Base-by-base conservation (phyloP, 257 asterid genomes). In the Lantana camara region DNA sequence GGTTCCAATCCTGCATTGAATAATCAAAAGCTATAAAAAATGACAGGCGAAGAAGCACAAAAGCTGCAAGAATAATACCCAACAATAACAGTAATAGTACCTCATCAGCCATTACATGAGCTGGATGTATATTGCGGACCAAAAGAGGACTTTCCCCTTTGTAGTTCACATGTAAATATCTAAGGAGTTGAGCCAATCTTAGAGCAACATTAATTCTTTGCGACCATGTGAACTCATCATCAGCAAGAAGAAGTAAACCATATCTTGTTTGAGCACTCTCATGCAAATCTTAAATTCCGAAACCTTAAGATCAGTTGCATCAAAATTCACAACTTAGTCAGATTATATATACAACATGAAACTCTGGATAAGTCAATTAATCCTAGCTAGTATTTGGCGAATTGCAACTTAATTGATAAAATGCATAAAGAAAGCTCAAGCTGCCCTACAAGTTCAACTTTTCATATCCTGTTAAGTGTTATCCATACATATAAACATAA, bases 31-130 rank as follows among this genome's bases (percentile, higher is more conserved):
- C 7, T 4, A 46, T 46, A 15, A 15, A 2, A 7, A 46, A 7
- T 7, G 8, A 3, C 7, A 16, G 6, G 12, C 23, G 1, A 16
- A 2, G 6, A 46, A 46, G 13, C 24, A 15, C 15, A 46, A 0
- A 16, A 46, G 23, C 8, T 5, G 1, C 1, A 46, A 4, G 13
- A 45, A 15, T 4, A 3, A 16, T 1, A 17, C 13, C 14, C 1
- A 15, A 7, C 17, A 16, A 9, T 15, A 15, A 46, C 3, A 4
- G 52, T 46, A 15, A 16, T 17, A 11, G 17, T 19, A 46, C 52
- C 52, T 46, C 52, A 46, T 46, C 52, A 46, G 17, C 52, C 52
- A 46, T 46, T 46, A 16, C 17, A 16, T 46, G 52, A 46, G 23
- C 52, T 46, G 24, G 23, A 46, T 16, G 10, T 6, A 46, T 46